A percentile compares a stretch with the other conserved stretches of the same genome.
Conservation (phyloP, 257 asterid species). For the Misopates orontium region DNA sequence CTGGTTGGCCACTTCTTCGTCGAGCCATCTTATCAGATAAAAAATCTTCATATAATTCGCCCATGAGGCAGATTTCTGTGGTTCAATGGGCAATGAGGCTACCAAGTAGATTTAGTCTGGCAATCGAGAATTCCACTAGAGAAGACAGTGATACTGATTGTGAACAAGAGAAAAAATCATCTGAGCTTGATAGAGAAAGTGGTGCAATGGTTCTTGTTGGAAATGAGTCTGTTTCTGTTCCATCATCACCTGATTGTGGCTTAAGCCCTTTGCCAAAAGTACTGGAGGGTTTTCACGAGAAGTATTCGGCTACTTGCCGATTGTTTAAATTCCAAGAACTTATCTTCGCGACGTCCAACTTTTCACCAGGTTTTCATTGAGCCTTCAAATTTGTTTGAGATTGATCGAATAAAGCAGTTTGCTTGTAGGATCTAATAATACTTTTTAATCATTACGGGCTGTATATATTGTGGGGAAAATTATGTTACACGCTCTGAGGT, state of each 20-base stretch:
- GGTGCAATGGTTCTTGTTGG: conserved; percentile 70
- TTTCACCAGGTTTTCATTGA: conserved; percentile 46
- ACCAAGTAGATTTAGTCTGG: conserved; percentile 61
- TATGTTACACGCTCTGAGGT: too few relatives aligned
- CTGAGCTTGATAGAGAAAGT: conserved; percentile 51
- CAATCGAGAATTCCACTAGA: conserved; percentile 38
- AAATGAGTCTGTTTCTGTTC: conserved; percentile 32
- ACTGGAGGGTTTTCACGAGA: conserved; percentile 74
- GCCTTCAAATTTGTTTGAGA: conserved; percentile 1
- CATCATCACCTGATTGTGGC: conserved; percentile 38
- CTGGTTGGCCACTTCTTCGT: conserved; percentile 98
- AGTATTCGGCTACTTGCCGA: conserved; percentile 83
- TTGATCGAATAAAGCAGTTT: neutral
- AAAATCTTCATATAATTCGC: conserved; percentile 31
- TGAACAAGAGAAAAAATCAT: conserved; percentile 31
- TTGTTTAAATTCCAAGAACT: conserved; percentile 73
- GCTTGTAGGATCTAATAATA: neutral
- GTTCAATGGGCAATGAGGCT: conserved; percentile 85
- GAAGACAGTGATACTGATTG: conserved; percentile 31
- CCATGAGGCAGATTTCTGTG: conserved; percentile 59
- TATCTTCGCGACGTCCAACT: conserved; percentile 64
- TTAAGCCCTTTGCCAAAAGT: conserved; percentile 54
- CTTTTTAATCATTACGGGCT: too few relatives aligned
- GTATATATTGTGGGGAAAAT: too few relatives aligned
- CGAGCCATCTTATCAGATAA: conserved; percentile 46